phyloP scores from a whole-genome alignment of 139 green algal species.

The Monoraphidium neglectum region DNA sequence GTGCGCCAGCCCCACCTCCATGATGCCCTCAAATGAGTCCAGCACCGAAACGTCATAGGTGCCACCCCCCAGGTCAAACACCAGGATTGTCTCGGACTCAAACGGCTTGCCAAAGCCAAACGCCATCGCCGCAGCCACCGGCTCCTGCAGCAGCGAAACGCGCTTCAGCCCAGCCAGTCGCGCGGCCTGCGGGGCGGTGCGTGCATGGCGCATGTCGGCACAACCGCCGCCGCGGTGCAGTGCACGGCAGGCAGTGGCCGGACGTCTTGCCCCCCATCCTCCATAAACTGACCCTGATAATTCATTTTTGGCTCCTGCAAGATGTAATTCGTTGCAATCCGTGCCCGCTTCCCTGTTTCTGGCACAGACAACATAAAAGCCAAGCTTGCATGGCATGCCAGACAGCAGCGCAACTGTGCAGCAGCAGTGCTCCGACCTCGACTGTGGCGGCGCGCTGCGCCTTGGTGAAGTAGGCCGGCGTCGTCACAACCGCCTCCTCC shows the following conservation, averaged over 20 bases:
- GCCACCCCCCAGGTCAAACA: slow-evolving; percentile 87
- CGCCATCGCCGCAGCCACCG: slow-evolving; percentile 77
- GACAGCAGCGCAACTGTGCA: background rate
- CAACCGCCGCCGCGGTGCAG: too few species aligned
- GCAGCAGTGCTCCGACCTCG: slow-evolving; percentile 26
- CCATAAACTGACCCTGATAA: too few species aligned
- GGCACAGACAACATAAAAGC: too few species aligned
- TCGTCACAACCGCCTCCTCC: slow-evolving; percentile 62
- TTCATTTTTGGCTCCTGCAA: too few species aligned
- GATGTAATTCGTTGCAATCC: too few species aligned
- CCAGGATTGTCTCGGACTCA: slow-evolving; percentile 66
- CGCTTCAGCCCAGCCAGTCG: background rate
- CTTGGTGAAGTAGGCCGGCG: slow-evolving; percentile 72
- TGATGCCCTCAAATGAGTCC: slow-evolving; percentile 77
- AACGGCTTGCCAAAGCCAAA: slow-evolving; percentile 66
- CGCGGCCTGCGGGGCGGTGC: too few species aligned
- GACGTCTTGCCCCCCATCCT: too few species aligned
- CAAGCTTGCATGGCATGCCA: too few species aligned
- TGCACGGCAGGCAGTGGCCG: too few species aligned
- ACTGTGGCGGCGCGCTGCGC: slow-evolving; percentile 62
- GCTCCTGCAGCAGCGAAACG: slow-evolving; percentile 52
- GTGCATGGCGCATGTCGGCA: too few species aligned
- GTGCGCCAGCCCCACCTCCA: slow-evolving; percentile 41
- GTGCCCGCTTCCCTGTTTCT: too few species aligned
- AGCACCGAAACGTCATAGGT: slow-evolving; percentile 82